Percentiles rank a stretch among this genome's conserved stretches.
phyloP scores from a whole-genome alignment of 805 yeast genomes.

The Barnettozyma populi region DNA sequence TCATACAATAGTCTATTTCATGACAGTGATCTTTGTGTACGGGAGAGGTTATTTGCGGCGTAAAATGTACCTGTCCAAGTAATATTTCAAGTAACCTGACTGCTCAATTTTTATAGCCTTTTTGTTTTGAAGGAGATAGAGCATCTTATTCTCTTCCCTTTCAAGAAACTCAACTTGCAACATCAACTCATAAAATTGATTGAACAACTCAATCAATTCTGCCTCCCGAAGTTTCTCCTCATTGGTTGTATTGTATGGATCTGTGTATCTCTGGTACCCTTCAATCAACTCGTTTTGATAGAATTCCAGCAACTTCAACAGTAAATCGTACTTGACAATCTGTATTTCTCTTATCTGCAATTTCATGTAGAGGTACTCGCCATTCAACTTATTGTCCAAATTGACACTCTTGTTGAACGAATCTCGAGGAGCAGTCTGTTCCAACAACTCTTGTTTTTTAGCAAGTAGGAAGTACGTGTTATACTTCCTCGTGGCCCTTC shows the following conservation, averaged over 20 bases:
- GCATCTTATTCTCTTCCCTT: conserved; percentile 6
- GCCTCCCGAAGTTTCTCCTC: conserved; percentile 2
- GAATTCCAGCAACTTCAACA: conserved; percentile 4
- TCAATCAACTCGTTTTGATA: conserved; percentile 8
- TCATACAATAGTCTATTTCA: too few species aligned
- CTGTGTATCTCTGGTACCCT: conserved; percentile 2
- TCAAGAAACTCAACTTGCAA: conserved; percentile 11
- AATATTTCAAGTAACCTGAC: conserved; percentile 5
- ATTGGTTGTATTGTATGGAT: conserved; percentile 12
- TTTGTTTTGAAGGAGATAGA: background rate
- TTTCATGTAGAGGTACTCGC: conserved; percentile 13
- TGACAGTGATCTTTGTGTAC: background rate
- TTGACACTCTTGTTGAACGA: background rate
- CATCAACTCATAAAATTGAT: conserved; percentile 4
- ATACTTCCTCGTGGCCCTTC: conserved; percentile 2
- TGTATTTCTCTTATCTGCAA: conserved; percentile 8
- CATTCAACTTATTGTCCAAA: conserved; percentile 6
- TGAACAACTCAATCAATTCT: background rate
- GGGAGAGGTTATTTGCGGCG: background rate
- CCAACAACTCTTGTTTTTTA: background rate
- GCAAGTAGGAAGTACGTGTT: conserved; percentile 2
- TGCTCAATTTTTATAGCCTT: background rate
- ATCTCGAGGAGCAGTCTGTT: background rate
- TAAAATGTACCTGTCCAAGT: conserved; percentile 1
- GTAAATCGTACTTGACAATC: conserved; percentile 4